Conservation (phyloP, 2,329 filamentous ascomycete species). For the Aspergillus bombycis region DNA sequence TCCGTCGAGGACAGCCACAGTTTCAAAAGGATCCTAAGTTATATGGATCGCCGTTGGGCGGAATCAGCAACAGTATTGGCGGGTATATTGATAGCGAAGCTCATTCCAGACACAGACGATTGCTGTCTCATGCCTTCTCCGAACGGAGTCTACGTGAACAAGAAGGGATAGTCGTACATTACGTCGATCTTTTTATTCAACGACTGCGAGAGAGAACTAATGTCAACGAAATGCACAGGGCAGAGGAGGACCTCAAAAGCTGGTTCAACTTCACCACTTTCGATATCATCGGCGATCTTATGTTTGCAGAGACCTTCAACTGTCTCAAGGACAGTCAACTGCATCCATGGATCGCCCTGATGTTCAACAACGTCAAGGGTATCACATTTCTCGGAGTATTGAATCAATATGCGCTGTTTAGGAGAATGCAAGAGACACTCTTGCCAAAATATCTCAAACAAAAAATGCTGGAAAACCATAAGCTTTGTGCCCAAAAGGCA, state of each 20-base stretch:
- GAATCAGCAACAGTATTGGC: neutral
- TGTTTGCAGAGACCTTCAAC: constrained; percentile 38
- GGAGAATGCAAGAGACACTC: neutral
- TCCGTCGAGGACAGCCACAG: constrained; percentile 16
- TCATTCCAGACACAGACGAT: constrained; percentile 19
- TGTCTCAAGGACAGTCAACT: constrained; percentile 34
- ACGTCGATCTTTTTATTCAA: constrained; percentile 25
- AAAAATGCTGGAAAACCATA: neutral
- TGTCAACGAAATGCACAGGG: neutral
- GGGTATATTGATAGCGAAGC: constrained; percentile 6
- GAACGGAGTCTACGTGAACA: constrained; percentile 29
- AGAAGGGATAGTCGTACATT: constrained; percentile 23
- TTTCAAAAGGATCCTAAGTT: constrained; percentile 26
- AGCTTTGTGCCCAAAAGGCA: constrained; percentile 22
- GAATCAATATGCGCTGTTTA: neutral
- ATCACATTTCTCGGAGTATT: constrained; percentile 6
- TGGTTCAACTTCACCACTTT: constrained; percentile 41
- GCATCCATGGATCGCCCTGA: constrained; percentile 42
- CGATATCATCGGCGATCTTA: constrained; percentile 32
- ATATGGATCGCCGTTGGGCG: constrained; percentile 10
- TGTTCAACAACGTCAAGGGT: constrained; percentile 27
- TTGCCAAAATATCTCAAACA: neutral
- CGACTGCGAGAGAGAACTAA: constrained; percentile 15
- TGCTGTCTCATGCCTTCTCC: constrained; percentile 31
- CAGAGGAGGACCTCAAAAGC: constrained; percentile 23